Evolutionary conservation across 1,284 basidiomycete species (phyloP), one percentile per base, ranked within the genome.

Genomic region (Puccinia polysora): DNA sequence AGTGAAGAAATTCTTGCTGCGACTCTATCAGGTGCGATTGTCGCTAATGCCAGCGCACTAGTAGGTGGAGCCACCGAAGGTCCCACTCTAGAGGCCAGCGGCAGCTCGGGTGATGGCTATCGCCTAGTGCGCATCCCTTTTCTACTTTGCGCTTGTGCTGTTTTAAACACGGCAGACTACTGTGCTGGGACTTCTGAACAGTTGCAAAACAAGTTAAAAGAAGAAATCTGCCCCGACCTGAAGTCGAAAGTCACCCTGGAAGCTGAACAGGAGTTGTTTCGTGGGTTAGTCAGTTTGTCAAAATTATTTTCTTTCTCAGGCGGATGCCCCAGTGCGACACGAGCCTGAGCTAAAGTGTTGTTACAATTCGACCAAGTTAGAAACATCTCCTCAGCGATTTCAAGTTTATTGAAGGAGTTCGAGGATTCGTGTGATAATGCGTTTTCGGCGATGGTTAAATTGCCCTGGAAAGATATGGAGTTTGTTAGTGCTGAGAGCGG

Each of bases 141-240:
- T n/a, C 84, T 96, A 40, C 87, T 86, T 75, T 90, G 89, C 74
- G 86, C 89, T 0, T 92, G 90, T 77, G 82, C 91, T 20, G 82
- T 96, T 25, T 87, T 99, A 78, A 98, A 98, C 78, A 99, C 96
- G 0, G 94, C 94, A 1, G 95, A 98, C 77, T 99, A 98, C 80
- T 98, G 96, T 79, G 89, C 92, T 76, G 88, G 86, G 3, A 99
- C 95, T 1, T 89, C 92, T 1, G 79, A 86, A 36, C 77, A 95
- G 89, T 84, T 99, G 25, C 95, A 97, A 79, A 90, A 95, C 75
- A 91, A 90, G 77, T 86, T 97, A 53, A 86, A 87, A 73, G 87
- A 89, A 73, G 91, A 90, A 78, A 86, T 97, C 65, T 84, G 86
- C 73, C 83, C 86, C 0, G 86, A 88, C 47, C 89, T 86, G 78